A percentile compares a stretch with the other conserved stretches of the same genome.
Evolutionary conservation across 139 green algal species (phyloP).

Genomic region (Nannochloris sp.): DNA sequence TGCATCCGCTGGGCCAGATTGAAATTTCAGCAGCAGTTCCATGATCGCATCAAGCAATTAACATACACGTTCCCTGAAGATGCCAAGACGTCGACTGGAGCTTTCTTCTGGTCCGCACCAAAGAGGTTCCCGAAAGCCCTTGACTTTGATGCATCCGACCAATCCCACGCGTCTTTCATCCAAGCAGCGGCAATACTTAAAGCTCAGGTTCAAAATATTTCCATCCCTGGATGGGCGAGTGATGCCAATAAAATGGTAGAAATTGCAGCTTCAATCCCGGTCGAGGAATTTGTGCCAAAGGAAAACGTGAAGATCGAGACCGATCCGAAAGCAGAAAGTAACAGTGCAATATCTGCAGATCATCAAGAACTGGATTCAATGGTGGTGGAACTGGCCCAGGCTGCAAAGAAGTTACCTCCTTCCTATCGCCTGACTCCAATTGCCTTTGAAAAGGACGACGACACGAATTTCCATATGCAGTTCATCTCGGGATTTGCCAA

Average conservation of each 20-base stretch:
- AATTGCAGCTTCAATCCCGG: conserved; percentile 44
- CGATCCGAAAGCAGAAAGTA: conserved; percentile 79
- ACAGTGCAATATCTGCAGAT: conserved; percentile 10
- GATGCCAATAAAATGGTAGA: conserved; percentile 34
- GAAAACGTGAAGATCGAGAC: conserved; percentile 93
- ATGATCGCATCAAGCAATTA: conserved; percentile 88
- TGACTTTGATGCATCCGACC: conserved; percentile 66
- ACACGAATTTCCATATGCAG: conserved; percentile 96
- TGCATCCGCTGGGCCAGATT: conserved; percentile 77
- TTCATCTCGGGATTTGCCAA: conserved; percentile 87
- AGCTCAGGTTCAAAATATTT: conserved; percentile 79
- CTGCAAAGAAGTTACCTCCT: conserved; percentile 30
- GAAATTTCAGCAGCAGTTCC: conserved; percentile 73
- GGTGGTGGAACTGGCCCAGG: conserved; percentile 50
- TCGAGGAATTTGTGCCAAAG: conserved; percentile 73
- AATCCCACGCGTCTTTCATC: conserved; percentile 57
- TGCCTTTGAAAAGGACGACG: conserved; percentile 93
- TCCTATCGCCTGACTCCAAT: conserved; percentile 61
- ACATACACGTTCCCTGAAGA: conserved; percentile 95
- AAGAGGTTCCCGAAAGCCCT: conserved; percentile 92
- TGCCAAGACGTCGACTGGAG: conserved; percentile 75
- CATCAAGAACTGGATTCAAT: conserved; percentile 43
- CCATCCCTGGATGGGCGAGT: conserved; percentile 52
- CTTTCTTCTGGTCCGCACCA: conserved; percentile 91
- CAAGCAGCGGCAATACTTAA: conserved; percentile 82